phyloP scores from a whole-genome alignment of 179 eudicot species.

The Drosera spatulata region DNA sequence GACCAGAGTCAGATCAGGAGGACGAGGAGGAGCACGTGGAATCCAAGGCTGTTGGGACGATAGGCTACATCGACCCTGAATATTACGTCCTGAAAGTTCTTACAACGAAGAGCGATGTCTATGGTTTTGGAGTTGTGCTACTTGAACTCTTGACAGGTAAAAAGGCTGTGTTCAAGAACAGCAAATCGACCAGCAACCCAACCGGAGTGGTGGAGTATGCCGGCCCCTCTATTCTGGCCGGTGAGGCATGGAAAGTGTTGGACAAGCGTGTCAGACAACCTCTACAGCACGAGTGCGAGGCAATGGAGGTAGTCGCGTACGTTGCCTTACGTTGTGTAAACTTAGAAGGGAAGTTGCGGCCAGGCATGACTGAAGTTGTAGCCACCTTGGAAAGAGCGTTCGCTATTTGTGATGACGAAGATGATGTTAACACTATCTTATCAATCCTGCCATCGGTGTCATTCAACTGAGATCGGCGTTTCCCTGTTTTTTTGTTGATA shows the following conservation, averaged over 20 bases:
- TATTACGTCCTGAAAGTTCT: conserved; percentile 36
- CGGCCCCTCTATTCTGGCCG: conserved; percentile 25
- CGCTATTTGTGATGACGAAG: conserved; percentile 24
- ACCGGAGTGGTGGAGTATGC: conserved; percentile 45
- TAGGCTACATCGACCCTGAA: conserved; percentile 53
- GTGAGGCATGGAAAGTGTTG: conserved; percentile 40
- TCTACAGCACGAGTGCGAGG: conserved; percentile 40
- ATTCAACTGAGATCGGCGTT: conserved; percentile 5
- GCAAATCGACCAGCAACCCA: conserved; percentile 20
- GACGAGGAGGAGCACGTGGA: conserved; percentile 16
- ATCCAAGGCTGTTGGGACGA: conserved; percentile 33
- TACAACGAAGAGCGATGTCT: conserved; percentile 55
- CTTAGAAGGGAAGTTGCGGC: conserved; percentile 47
- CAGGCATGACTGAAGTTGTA: conserved; percentile 42
- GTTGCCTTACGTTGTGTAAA: conserved; percentile 48
- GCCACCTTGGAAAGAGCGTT: conserved; percentile 46
- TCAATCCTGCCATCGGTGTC: conserved; percentile 9
- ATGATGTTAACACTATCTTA: conserved; percentile 13
- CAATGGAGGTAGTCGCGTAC: conserved; percentile 41
- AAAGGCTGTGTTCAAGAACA: conserved; percentile 37
- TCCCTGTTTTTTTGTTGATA: background rate
- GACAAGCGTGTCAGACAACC: conserved; percentile 38
- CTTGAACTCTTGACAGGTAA: conserved; percentile 15
- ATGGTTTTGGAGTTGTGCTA: conserved; percentile 47
- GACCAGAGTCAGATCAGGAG: conserved; percentile 27